Base-by-base conservation (phyloP, 2,329 filamentous ascomycete genomes). In the Ambrosiella beaveri region DNA sequence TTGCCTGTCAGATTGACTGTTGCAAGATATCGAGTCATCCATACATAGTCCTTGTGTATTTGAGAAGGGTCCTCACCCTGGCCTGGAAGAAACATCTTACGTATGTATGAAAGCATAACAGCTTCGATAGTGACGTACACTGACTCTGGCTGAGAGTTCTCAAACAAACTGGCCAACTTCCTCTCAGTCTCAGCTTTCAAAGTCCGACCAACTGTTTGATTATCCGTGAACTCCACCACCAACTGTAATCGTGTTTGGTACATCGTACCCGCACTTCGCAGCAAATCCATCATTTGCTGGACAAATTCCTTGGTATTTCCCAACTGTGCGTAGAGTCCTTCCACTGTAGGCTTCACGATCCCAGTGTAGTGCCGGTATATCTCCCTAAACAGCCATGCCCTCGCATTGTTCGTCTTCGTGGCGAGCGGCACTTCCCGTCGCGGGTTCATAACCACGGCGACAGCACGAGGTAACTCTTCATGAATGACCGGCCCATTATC, bases 331-430 rank as follows among this genome's bases (percentile, higher is more conserved):
- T n/a, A 53, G 7, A 53, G 15, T 36, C 37, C 37, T 61, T 82
- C 69, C 39, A 84, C 70, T 57, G 79, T 65, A 17, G 80, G 79
- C 57, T 81, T 69, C 13, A 82, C 78, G 64, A 81, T 75, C 61
- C 76, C 74, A 36, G 79, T 69, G 64, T 82, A 83, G 66, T 84
- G 80, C 61, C 74, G 71, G 45, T 79, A 74, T 47, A 80, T 77
- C 67, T 84, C 80, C 58, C 77, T 74, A 27, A 75, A 76, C 65
- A 83, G 77, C 81, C 81, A 84, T 35, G 71, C 66, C 35, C 82
- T 63, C 44, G 84, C 68, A 63, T 82, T 75, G 44, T 80, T 77
- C 12, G 74, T 79, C 59, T 76, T 73, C 11, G 66, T 63, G 15
- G 79, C 77, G 7, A 70, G 67, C 37, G 79, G 79, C 17, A 78